These are phyloP conservation scores for Canavalia ensiformis DNA, from an alignment of 306 rosid species.

Conservation along the genomic window DNA sequence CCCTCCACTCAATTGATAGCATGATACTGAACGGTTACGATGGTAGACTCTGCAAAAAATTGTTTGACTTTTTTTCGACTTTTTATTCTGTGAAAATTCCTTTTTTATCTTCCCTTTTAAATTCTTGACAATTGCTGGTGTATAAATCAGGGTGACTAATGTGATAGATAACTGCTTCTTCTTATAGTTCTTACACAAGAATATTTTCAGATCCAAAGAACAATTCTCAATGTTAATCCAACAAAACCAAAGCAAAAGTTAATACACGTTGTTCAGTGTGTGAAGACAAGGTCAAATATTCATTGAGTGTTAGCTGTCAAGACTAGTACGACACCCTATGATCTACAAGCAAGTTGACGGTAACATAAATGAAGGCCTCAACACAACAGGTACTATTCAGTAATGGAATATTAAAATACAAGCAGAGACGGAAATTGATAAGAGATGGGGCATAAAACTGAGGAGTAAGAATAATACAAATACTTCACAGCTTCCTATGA, in stretches of 20 bases:
- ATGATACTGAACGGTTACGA: slow-evolving; percentile 31
- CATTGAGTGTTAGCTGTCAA: slow-evolving; percentile 4
- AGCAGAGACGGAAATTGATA: neutral
- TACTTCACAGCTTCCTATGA: slow-evolving; percentile 50
- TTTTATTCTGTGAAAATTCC: neutral
- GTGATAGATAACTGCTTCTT: neutral
- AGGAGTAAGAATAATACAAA: slow-evolving; percentile 29
- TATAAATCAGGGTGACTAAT: neutral
- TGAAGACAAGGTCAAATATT: slow-evolving; percentile 32
- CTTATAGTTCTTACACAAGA: neutral
- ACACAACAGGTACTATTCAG: slow-evolving; percentile 12
- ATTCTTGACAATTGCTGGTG: neutral
- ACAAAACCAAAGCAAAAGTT: slow-evolving; percentile 28
- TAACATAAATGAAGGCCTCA: slow-evolving; percentile 29
- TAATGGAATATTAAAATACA: slow-evolving; percentile 33
- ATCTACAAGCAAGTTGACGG: slow-evolving; percentile 45
- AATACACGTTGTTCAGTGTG: neutral
- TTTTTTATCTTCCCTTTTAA: neutral
- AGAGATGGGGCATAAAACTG: neutral
- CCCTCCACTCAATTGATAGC: slow-evolving; percentile 41
- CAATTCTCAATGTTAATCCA: slow-evolving; percentile 11
- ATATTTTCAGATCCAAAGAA: slow-evolving; percentile 6
- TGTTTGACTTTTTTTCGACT: too few relatives aligned
- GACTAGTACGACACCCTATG: slow-evolving; percentile 17
- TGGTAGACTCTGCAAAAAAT: slow-evolving; percentile 26